These are phyloP conservation scores for Geranium brycei DNA, from an alignment of 345 rosid genomes.

Conservation along the genomic window DNA sequence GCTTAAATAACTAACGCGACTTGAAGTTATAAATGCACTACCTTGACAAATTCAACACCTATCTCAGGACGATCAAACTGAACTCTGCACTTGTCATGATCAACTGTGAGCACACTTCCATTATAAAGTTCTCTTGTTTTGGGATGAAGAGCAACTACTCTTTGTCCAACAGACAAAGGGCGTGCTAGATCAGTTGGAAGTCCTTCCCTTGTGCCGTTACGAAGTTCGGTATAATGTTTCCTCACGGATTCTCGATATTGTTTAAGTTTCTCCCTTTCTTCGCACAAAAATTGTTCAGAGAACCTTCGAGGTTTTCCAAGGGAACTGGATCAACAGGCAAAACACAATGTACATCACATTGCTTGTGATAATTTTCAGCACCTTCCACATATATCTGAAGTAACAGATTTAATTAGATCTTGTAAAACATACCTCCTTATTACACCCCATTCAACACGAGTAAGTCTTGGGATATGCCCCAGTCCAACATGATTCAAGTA, in stretches of 20 bases:
- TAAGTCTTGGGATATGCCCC: conserved; percentile 84
- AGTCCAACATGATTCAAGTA: conserved; percentile 90
- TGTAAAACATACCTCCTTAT: conserved; percentile 53
- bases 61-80: conserved; percentile 71
- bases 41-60: conserved; percentile 89
- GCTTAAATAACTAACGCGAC: conserved; percentile 3
- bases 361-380: conserved; percentile 5
- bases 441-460: conserved; percentile 97
- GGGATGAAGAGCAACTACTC: conserved; percentile 77
- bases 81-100: conserved; percentile 64
- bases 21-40: conserved; percentile 15
- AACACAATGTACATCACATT: neutral
- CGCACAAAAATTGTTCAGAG: conserved; percentile 64
- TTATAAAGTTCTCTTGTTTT: conserved; percentile 74
- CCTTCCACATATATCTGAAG: conserved; percentile 2
- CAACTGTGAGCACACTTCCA: conserved; percentile 85
- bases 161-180: conserved; percentile 82
- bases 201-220: conserved; percentile 69
- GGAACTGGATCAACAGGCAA: conserved; percentile 46
- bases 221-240: conserved; percentile 68
- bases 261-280: conserved; percentile 78
- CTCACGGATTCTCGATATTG: conserved; percentile 87
- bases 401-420: neutral
- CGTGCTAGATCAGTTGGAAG: conserved; percentile 86
- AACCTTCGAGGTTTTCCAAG: conserved; percentile 96